A percentile compares a stretch with the other conserved stretches of the same genome.
These are phyloP conservation scores for Colletotrichum horii DNA, from an alignment of 2,329 filamentous ascomycete genomes.

Conservation along the genomic window DNA sequence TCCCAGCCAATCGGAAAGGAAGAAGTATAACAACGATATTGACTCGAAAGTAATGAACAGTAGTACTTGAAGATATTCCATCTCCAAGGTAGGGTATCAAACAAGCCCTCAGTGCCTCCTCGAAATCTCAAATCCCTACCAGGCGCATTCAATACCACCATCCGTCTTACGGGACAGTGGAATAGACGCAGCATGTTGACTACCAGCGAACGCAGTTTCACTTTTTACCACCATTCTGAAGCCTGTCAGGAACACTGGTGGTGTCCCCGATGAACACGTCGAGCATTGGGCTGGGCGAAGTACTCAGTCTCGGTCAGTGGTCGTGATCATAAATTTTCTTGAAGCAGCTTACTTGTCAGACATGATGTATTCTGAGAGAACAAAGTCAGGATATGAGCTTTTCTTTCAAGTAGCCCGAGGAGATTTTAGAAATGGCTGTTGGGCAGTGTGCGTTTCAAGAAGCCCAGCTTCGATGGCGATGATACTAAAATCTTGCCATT, in stretches of 20 bases:
- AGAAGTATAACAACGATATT: too few relatives aligned
- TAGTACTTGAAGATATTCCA: not conserved
- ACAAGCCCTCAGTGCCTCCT: not conserved
- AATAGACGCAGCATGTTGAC: not conserved
- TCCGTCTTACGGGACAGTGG: not conserved
- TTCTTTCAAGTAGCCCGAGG: too few relatives aligned
- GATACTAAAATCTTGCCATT: not conserved
- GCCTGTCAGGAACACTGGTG: rapidly evolving
- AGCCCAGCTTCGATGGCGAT: not conserved
- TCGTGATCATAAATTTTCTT: too few relatives aligned
- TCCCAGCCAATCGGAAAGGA: too few relatives aligned
- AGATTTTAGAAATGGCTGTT: too few relatives aligned
- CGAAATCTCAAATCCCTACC: not conserved
- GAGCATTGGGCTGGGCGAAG: not conserved
- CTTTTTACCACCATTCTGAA: not conserved
- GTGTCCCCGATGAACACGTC: not conserved
- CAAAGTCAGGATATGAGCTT: too few relatives aligned
- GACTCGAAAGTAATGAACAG: too few relatives aligned
- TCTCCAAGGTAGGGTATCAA: not conserved
- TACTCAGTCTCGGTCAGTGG: not conserved
- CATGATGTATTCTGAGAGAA: not conserved
- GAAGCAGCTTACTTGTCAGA: not conserved
- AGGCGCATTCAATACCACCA: not conserved
- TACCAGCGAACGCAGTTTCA: not conserved
- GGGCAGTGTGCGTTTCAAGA: not conserved